phyloP scores from a whole-genome alignment of 805 yeast genomes.

The Monosporozyma solicola region DNA sequence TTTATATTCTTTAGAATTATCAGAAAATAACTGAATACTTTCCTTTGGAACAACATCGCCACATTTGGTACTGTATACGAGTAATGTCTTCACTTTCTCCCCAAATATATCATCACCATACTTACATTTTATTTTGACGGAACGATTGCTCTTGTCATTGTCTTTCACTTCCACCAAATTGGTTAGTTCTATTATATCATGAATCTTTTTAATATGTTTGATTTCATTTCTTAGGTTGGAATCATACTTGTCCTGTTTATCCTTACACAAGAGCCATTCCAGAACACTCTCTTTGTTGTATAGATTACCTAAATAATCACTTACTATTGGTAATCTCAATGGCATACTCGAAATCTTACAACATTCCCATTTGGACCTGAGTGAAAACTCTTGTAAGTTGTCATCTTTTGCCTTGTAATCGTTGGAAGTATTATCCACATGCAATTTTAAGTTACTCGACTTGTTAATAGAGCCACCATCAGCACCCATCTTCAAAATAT shows the following conservation, averaged over 20 bases:
- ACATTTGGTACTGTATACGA: conserved; percentile 40
- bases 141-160: background rate
- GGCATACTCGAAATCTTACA: conserved; percentile 40
- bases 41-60: conserved; percentile 35
- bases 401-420: conserved; percentile 12
- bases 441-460: conserved; percentile 36
- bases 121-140: conserved; percentile 9
- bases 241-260: conserved; percentile 17
- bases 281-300: conserved; percentile 57
- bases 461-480: conserved; percentile 71
- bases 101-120: conserved; percentile 30
- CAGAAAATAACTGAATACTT: conserved; percentile 20
- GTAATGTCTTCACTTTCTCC: conserved; percentile 25
- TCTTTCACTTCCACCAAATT: conserved; percentile 16
- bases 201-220: conserved; percentile 31
- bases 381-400: conserved; percentile 14
- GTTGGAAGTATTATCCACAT: conserved; percentile 24
- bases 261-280: conserved; percentile 39
- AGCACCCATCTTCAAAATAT: conserved; percentile 27
- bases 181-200: conserved; percentile 39
- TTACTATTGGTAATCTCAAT: conserved; percentile 46
- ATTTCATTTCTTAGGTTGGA: conserved; percentile 20
- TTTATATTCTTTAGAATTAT: conserved; percentile 4
- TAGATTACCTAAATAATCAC: conserved; percentile 60
- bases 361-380: conserved; percentile 33